Conservation (phyloP, 1,284 basidiomycete species). For the Cutaneotrichosporon cyanovorans region DNA sequence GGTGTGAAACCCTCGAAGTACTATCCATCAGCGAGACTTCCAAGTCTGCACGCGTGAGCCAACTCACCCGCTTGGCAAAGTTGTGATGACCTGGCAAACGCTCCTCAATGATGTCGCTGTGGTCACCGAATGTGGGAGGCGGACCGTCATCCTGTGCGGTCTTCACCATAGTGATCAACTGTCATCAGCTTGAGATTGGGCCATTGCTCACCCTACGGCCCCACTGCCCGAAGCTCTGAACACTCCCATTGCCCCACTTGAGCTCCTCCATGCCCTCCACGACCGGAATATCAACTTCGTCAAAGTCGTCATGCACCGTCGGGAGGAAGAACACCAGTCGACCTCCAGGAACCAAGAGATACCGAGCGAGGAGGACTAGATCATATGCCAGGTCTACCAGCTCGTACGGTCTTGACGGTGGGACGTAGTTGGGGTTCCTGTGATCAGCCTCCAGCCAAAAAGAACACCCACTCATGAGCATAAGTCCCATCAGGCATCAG, state of each 20-base stretch:
- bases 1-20: constrained; percentile 1
- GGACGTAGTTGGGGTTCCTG: constrained; percentile 64
- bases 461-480: constrained; percentile 42
- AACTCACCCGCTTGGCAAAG: constrained; percentile 29
- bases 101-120: constrained; percentile 19
- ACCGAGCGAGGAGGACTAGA: constrained; percentile 72
- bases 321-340: constrained; percentile 92
- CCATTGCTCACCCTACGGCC: constrained; percentile 64
- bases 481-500: constrained; percentile 39
- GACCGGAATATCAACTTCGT: constrained; percentile 68
- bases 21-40: not conserved
- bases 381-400: constrained; percentile 76
- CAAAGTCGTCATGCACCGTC: constrained; percentile 82
- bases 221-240: constrained; percentile 95
- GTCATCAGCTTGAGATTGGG: constrained; percentile 1
- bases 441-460: not conserved
- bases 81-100: constrained; percentile 38
- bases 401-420: constrained; percentile 86
- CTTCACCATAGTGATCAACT: constrained; percentile 87
- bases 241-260: constrained; percentile 72
- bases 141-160: constrained; percentile 47
- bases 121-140: constrained; percentile 35
- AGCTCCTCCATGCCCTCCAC: constrained; percentile 65
- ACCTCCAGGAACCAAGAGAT: constrained; percentile 75
- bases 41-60: not conserved